Conservation (phyloP, 176 grass and related monocot species). For the Urochloa ruziziensis region DNA sequence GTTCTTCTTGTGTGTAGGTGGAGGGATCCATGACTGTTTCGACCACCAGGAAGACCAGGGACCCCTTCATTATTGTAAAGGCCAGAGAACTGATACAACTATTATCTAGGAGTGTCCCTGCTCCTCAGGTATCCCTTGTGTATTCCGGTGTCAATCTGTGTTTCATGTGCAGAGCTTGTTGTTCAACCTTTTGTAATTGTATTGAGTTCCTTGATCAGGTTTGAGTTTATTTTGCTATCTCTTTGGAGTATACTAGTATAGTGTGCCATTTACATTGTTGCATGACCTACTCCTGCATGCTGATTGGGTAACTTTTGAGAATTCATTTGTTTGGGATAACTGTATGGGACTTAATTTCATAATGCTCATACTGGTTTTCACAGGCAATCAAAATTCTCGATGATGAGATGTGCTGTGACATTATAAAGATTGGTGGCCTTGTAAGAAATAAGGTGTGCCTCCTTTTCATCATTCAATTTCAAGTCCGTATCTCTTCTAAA, state of each 20-base stretch:
- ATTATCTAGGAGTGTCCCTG: constrained; percentile 86
- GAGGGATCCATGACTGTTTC: constrained; percentile 97
- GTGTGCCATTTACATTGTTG: not conserved
- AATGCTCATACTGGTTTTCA: not conserved
- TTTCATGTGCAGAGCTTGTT: not conserved
- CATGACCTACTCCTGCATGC: not conserved
- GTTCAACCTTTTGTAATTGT: not conserved
- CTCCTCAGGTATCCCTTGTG: constrained; percentile 59
- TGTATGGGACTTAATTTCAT: not conserved
- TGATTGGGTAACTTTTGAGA: not conserved
- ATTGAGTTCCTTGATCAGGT: not conserved
- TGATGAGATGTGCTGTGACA: constrained; percentile 94
- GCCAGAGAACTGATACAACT: constrained; percentile 87
- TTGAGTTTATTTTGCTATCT: not conserved
- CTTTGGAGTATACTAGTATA: not conserved
- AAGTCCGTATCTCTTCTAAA: not conserved
- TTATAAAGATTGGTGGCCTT: constrained; percentile 89
- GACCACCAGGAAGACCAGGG: constrained; percentile 86
- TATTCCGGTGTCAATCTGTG: not conserved
- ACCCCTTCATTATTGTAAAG: constrained; percentile 91
- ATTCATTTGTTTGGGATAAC: not conserved
- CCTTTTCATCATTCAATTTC: constrained; percentile 13
- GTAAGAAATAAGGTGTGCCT: constrained; percentile 79
- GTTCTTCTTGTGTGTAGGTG: constrained; percentile 47
- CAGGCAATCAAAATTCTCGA: constrained; percentile 95